Base-by-base conservation (phyloP, 352 stramenopile species). In the Phytophthora cactorum region DNA sequence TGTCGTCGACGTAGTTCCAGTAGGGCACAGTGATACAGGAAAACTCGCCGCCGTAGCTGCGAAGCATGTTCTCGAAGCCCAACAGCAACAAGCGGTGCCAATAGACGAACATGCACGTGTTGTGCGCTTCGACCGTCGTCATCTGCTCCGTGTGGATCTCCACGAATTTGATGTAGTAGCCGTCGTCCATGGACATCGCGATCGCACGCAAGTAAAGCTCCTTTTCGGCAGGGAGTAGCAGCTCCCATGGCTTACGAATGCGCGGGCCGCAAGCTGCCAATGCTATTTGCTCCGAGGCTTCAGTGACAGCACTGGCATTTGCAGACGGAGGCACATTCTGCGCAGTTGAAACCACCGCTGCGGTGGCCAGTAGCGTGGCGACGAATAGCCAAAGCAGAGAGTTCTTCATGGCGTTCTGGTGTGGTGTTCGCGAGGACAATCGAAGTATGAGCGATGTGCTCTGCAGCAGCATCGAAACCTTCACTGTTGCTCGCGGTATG, bases 81-180 rank as follows among this genome's bases (percentile, higher is more conserved):
- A 95, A 71, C 11, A 96, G 66, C 58, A 96, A 64, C 36, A 82
- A 46, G 27, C 89, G 89, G 63, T 96, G 89, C 89, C 89, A 96
- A 60, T 93, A 96, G 59, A 96, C 39, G 53, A 96, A 96, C 84
- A 96, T 94, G 63, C 88, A 95, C 66, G 86, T 96, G 47, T 84
- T 80, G 64, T 96, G 89, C 15, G 89, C 89, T 70, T 96, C 88
- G 0, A 65, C 57, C 0, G 84, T 88, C 47, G 84, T 93, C 85
- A 95, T 92, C 59, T 86, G 77, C 74, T 96, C 84, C 49, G 84
- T 92, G 70, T 96, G 89, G 66, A 96, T 89, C 72, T 94, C 84
- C 17, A 95, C 79, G 49, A 96, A 96, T 62, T 90, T 90, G 68
- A 94, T 88, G 62, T 96, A 95, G 47, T 88, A 78, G 10, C 88